Evolutionary conservation across 2,329 filamentous ascomycete genomes (phyloP), one percentile per base, ranked within the genome.

Genomic region (Incumbomyces lentus): DNA sequence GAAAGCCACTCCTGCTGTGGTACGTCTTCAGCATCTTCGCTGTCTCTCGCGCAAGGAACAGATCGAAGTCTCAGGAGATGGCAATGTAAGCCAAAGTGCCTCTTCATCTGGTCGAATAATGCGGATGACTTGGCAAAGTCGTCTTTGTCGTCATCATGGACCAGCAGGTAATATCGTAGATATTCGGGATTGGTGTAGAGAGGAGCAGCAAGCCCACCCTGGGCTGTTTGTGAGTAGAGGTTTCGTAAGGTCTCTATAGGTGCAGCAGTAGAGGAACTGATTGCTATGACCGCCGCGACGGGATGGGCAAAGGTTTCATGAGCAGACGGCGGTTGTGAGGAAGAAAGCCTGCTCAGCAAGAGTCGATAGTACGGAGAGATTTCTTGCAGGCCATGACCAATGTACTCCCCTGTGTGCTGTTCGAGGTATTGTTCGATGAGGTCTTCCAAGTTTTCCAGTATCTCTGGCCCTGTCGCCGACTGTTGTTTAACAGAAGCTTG

Each of bases 81-180:
- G 61, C 92, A 98, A 65, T 98, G 89, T 40, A 96, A 71, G 1
- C 92, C 92, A 53, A 98, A 86, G 66, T 95, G 87, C n/a, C 92
- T 81, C 67, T 96, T 98, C 93, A 98, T 98, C 64, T 95, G 87
- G 57, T 98, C 92, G 64, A 95, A 98, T 22, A 96, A 72, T 14
- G 81, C 78, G 64, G 90, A 90, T 11, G 89, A 94, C 65, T 88
- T 84, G 32, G 79, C 79, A 51, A 96, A 94, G 61, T 98, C 89
- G 60, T 95, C 90, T 51, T 80, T 81, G 61, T 98, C 92, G 66
- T 98, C 93, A 57, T 98, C 92, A 59, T 98, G 92, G 14, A 98
- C 83, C 35, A 98, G 72, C 13, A 98, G 86, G 65, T 98, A 98
- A 65, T 98, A 98, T 52, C 92, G 79, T 53, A 98, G 70, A 63